Evolutionary conservation across 2,329 filamentous ascomycete species (phyloP).

Genomic region (Fusarium drepaniforme): DNA sequence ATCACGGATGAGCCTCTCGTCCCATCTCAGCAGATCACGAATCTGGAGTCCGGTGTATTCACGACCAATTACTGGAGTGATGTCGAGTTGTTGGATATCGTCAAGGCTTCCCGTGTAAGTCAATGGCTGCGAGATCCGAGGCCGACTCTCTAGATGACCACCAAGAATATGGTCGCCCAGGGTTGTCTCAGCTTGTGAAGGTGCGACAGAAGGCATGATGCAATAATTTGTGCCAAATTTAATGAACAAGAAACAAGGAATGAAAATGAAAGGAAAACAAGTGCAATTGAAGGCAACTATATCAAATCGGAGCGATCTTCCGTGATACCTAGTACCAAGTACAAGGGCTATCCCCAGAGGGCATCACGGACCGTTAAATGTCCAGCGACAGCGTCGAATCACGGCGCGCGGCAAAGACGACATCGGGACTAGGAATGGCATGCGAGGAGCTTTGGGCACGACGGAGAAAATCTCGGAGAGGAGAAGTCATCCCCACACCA

Average conservation of each 20-base stretch:
- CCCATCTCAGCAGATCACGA: conserved; percentile 48
- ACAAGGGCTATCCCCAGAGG: not conserved
- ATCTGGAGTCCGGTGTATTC: conserved; percentile 58
- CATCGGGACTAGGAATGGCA: conserved; percentile 44
- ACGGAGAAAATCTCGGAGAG: conserved; percentile 50
- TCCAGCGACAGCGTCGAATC: conserved; percentile 36
- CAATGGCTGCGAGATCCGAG: conserved; percentile 50
- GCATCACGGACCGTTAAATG: conserved; percentile 32
- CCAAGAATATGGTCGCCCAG: conserved; percentile 48
- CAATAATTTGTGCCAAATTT: conserved; percentile 4
- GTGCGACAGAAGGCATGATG: conserved; percentile 52
- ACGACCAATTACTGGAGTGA: conserved; percentile 64
- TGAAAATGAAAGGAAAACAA: too few relatives aligned
- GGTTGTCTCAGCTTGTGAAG: conserved; percentile 30
- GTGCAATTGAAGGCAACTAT: conserved; percentile 14
- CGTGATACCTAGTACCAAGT: conserved; percentile 25
- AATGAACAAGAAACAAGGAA: conserved; percentile 6
- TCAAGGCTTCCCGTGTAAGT: conserved; percentile 57
- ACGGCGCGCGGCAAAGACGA: conserved; percentile 45
- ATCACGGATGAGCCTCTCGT: conserved; percentile 64
- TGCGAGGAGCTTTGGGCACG: conserved; percentile 15
- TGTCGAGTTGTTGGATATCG: conserved; percentile 50
- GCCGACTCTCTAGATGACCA: conserved; percentile 45
- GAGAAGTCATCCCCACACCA: conserved; percentile 26
- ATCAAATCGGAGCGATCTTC: conserved; percentile 28